Percentiles rank a stretch among this genome's conserved stretches.
Conservation (phyloP, 768 basidiomycete genomes). For the Pleurotus platypus region DNA sequence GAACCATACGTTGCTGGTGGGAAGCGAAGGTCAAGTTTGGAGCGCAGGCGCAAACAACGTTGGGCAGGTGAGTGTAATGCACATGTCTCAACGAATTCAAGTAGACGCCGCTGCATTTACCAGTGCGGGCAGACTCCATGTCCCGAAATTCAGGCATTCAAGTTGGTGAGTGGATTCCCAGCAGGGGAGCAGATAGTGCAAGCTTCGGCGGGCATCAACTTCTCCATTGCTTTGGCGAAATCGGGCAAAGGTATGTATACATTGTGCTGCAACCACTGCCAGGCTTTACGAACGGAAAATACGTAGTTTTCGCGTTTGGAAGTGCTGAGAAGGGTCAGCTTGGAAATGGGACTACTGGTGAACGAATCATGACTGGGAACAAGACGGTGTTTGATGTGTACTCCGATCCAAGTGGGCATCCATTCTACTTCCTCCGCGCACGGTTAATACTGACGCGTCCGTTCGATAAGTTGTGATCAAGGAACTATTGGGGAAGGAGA, state of each 20-base stretch:
- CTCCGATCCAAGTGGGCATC: slow-evolving; percentile 54
- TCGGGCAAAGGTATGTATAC: slow-evolving; percentile 65
- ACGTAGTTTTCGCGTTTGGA: slow-evolving; percentile 80
- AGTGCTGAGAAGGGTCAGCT: slow-evolving; percentile 92
- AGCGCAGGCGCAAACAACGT: slow-evolving; percentile 75
- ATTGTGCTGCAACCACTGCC: too few relatives aligned
- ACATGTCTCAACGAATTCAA: background rate
- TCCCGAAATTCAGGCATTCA: slow-evolving; percentile 67
- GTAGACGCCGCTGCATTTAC: background rate
- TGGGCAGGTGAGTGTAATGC: slow-evolving; percentile 61
- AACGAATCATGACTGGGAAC: slow-evolving; percentile 82
- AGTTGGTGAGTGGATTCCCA: slow-evolving; percentile 54
- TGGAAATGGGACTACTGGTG: slow-evolving; percentile 91
- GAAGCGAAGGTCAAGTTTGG: slow-evolving; percentile 81
- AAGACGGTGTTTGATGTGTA: slow-evolving; percentile 83
- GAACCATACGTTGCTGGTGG: slow-evolving; percentile 80
- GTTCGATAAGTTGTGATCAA: slow-evolving; percentile 59
- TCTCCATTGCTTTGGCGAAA: slow-evolving; percentile 79
- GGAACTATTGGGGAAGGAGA: slow-evolving; percentile 72
- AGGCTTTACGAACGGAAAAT: too few relatives aligned
- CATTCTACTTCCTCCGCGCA: background rate
- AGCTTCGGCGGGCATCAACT: slow-evolving; percentile 79
- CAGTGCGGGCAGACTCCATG: slow-evolving; percentile 72
- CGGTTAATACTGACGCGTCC: background rate
- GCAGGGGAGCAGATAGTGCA: slow-evolving; percentile 56